phyloP scores from a whole-genome alignment of 371 early-diverging fungal species.

The Mortierella sp. region DNA sequence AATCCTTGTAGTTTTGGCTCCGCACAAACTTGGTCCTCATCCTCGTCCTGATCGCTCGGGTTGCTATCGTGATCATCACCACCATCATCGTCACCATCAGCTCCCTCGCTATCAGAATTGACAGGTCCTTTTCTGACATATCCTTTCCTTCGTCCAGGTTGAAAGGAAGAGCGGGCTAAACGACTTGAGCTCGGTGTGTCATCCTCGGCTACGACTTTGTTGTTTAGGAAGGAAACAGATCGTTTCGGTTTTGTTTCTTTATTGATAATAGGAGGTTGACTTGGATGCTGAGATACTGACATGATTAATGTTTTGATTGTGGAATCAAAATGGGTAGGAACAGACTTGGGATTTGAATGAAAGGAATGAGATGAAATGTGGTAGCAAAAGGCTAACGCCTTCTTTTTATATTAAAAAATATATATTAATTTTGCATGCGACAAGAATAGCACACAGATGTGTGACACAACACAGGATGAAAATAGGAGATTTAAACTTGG shows the following conservation, averaged over 20 bases:
- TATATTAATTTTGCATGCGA: too few relatives aligned
- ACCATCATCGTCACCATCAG: slow-evolving; percentile 2
- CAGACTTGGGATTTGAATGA: not conserved
- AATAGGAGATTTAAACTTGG: too few relatives aligned
- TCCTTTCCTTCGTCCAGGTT: slow-evolving; percentile 29
- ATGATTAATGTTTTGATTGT: not conserved
- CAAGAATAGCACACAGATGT: too few relatives aligned
- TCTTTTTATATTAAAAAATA: too few relatives aligned
- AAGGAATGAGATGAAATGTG: not conserved
- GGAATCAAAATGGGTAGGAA: not conserved
- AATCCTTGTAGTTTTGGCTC: not conserved
- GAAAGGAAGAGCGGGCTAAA: slow-evolving; percentile 30
- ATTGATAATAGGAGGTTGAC: slow-evolving; percentile 16
- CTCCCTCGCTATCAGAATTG: slow-evolving; percentile 23
- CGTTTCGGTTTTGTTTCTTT: slow-evolving; percentile 27
- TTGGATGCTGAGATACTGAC: slow-evolving; percentile 3
- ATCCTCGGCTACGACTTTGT: not conserved
- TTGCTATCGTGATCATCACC: not conserved
- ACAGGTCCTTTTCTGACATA: slow-evolving; percentile 40
- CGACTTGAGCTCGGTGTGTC: not conserved
- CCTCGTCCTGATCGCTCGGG: slow-evolving; percentile 8
- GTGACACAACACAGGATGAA: too few relatives aligned
- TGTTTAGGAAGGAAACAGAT: slow-evolving; percentile 38
- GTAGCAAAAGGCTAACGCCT: too few relatives aligned
- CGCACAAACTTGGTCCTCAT: not conserved